Evolutionary conservation across 208 protist species (phyloP), one percentile per base, ranked within the genome.

Genomic region (Trypanosomatidae sp.): DNA sequence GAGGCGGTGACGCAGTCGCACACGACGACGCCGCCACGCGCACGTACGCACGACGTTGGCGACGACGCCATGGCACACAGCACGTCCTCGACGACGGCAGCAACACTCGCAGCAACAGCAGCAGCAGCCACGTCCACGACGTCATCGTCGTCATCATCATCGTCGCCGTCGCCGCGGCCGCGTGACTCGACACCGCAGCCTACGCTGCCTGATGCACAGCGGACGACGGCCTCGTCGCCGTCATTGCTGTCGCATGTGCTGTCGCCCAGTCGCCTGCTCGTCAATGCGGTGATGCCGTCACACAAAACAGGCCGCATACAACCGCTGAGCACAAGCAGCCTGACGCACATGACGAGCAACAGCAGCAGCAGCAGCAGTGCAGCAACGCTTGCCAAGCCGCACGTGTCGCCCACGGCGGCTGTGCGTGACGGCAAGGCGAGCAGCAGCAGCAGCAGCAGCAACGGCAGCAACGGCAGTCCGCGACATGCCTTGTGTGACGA

Each of bases 211-310:
- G 11, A 35, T n/a, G n/a, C n/a, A n/a, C n/a, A n/a, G n/a, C n/a
- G n/a, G n/a, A n/a, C n/a, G n/a, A n/a, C n/a, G n/a, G n/a, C n/a
- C n/a, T n/a, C n/a, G n/a, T n/a, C n/a, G n/a, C 15, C 18, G 35
- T 16, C 18, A 11, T 39, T 23, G 43, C 21, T 46, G 24, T 30
- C 18, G 6, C 15, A 27, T 21, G 39, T 13, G 4, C 44, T 24
- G 23, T 32, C 46, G 11, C 33, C 33, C 6, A 51, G 23, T 35
- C 23, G 48, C 23, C 24, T 64, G 19, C 40, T 64, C 10, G 56
- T 69, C 19, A 64, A 64, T 23, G 45, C 50, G n/a, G 51, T 64
- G 20, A 60, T 64, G 50, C 49, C 62, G 28, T 44, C 56, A 8
- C 48, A 58, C 27, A 69, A 60, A 45, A 44, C 49, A 3, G 50